Conservation (phyloP, 2,329 filamentous ascomycete genomes). For the Fusarium bactridioides region DNA sequence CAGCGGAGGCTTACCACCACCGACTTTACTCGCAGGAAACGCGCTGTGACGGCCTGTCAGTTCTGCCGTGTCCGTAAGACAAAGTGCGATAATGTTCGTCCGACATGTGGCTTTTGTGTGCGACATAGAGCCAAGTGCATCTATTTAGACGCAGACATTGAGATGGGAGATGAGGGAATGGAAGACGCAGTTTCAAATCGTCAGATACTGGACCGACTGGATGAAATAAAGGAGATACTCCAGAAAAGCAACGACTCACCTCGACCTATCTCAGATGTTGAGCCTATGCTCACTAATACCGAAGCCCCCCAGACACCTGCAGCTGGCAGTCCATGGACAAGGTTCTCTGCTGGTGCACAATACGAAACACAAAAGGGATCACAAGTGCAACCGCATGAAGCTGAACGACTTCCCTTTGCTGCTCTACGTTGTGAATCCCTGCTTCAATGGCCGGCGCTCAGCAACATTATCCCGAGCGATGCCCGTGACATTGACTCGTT, state of each 20-base stretch:
- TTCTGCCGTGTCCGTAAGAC: conserved; percentile 26
- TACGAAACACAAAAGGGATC: neutral
- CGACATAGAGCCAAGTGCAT: conserved; percentile 11
- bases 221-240: conserved; percentile 16
- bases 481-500: neutral
- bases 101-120: conserved; percentile 16
- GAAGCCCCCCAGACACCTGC: neutral
- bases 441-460: neutral
- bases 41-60: conserved; percentile 16
- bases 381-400: neutral
- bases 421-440: neutral
- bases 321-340: neutral
- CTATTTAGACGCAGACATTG: neutral
- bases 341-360: neutral
- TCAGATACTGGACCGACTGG: neutral
- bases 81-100: conserved; percentile 24
- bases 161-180: neutral
- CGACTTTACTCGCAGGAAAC: conserved; percentile 13
- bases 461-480: neutral
- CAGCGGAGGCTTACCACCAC: neutral
- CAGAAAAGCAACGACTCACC: neutral
- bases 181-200: neutral
- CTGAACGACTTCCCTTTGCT: neutral
- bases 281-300: neutral
- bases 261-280: neutral